Percentiles rank a stretch among this genome's conserved stretches.
These are phyloP conservation scores for Macrophomina tecta DNA, from an alignment of 2,329 filamentous ascomycete species.

Conservation along the genomic window DNA sequence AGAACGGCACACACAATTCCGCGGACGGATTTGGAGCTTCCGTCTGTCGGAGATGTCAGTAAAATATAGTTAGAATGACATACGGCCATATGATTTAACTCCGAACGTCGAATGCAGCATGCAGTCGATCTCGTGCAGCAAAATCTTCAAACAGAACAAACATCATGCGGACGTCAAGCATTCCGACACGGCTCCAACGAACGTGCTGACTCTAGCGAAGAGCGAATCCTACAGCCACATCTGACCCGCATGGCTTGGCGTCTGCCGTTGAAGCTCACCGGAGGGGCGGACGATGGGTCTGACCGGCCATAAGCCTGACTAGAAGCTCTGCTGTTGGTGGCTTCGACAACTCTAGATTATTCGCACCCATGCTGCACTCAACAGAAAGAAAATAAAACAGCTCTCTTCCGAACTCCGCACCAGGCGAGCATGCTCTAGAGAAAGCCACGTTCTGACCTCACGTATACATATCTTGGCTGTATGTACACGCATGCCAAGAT, in stretches of 20 bases:
- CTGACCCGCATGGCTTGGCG: constrained; percentile 16
- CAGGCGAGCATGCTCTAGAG: not conserved
- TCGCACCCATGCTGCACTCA: not conserved
- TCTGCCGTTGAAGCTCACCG: not conserved
- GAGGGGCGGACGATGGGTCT: not conserved
- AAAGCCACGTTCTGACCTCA: constrained; percentile 20
- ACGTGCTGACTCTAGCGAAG: constrained; percentile 1
- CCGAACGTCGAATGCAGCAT: too few relatives aligned
- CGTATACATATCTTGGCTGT: not conserved
- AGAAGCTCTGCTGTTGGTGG: constrained; percentile 16
- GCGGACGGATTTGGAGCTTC: too few relatives aligned
- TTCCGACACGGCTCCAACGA: constrained; percentile 6
- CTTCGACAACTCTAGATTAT: not conserved
- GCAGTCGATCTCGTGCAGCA: too few relatives aligned
- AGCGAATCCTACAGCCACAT: constrained; percentile 20
- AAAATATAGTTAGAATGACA: too few relatives aligned
- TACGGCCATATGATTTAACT: too few relatives aligned
- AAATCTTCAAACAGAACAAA: too few relatives aligned
- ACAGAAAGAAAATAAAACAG: too few relatives aligned
- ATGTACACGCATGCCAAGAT: not conserved
- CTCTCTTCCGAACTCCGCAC: not conserved
- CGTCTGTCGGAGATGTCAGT: too few relatives aligned
- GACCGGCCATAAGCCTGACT: constrained; percentile 14
- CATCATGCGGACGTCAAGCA: constrained; percentile 1
- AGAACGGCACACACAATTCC: too few relatives aligned